Percentiles rank a stretch among this genome's conserved stretches.
phyloP scores from a whole-genome alignment of 106 monocot species.

The Narthecium ossifragum region DNA sequence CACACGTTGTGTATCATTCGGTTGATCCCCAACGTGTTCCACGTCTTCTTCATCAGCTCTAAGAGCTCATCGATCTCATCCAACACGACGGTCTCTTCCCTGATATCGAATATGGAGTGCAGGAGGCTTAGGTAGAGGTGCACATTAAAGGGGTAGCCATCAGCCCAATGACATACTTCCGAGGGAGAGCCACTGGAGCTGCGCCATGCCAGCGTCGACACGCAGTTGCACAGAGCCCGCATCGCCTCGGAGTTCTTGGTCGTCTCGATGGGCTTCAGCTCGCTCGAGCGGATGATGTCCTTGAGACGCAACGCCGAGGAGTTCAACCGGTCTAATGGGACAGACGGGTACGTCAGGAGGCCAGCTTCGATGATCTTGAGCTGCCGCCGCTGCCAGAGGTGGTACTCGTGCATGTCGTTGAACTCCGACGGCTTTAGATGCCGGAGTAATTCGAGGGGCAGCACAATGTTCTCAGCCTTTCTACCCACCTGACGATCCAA shows the following conservation, averaged over 20 bases:
- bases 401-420: conserved; percentile 28
- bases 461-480: conserved; percentile 37
- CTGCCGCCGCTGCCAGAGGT: conserved; percentile 41
- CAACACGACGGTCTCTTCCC: conserved; percentile 24
- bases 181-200: neutral
- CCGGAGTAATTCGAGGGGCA: conserved; percentile 44
- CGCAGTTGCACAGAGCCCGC: conserved; percentile 26
- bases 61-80: conserved; percentile 50
- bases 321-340: conserved; percentile 28
- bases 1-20: conserved; percentile 33
- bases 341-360: conserved; percentile 24
- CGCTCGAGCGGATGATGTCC: conserved; percentile 15
- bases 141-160: conserved; percentile 37
- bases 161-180: conserved; percentile 33
- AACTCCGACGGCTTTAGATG: conserved; percentile 44
- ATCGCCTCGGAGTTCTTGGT: conserved; percentile 36
- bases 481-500: conserved; percentile 40
- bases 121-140: conserved; percentile 36
- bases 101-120: conserved; percentile 35
- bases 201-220: conserved; percentile 24
- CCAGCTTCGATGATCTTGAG: conserved; percentile 35
- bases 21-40: conserved; percentile 31
- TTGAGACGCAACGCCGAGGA: conserved; percentile 16
- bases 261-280: conserved; percentile 30
- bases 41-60: conserved; percentile 46